These are phyloP conservation scores for Blumeriella jaapii DNA, from an alignment of 2,329 filamentous ascomycete genomes.

Conservation along the genomic window DNA sequence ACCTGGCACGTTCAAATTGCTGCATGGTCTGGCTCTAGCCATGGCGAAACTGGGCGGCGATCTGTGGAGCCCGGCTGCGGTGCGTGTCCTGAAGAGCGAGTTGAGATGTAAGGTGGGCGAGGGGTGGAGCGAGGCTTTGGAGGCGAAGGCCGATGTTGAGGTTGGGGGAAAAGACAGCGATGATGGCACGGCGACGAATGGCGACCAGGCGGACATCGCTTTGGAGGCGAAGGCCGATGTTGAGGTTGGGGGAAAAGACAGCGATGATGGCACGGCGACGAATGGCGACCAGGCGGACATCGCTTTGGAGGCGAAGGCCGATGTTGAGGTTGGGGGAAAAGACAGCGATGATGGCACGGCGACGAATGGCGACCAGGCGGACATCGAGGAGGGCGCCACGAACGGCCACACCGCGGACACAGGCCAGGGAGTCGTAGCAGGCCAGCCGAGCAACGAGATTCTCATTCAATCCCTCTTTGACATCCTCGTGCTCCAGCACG, in stretches of 20 bases:
- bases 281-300: no score
- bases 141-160: no score
- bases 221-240: no score
- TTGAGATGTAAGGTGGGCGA: slow-evolving; percentile 38
- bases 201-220: no score
- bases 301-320: slow-evolving; percentile 7
- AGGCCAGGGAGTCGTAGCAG: not conserved
- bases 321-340: slow-evolving; percentile 1
- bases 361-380: not conserved
- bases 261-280: no score
- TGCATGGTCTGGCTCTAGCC: slow-evolving; percentile 49
- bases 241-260: slow-evolving; percentile 15
- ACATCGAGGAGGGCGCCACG: not conserved
- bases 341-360: not conserved
- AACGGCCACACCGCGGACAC: not conserved
- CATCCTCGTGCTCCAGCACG: slow-evolving; percentile 37
- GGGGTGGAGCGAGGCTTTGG: slow-evolving; percentile 28
- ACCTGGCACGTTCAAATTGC: slow-evolving; percentile 57
- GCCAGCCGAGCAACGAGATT: slow-evolving; percentile 31
- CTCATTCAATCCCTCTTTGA: slow-evolving; percentile 53
- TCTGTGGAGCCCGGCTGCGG: slow-evolving; percentile 65
- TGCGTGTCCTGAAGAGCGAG: slow-evolving; percentile 48
- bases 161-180: slow-evolving; percentile 15
- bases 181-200: no score
- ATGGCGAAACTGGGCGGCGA: slow-evolving; percentile 67